phyloP scores from a whole-genome alignment of 768 basidiomycete species.

The Collybia sordida region DNA sequence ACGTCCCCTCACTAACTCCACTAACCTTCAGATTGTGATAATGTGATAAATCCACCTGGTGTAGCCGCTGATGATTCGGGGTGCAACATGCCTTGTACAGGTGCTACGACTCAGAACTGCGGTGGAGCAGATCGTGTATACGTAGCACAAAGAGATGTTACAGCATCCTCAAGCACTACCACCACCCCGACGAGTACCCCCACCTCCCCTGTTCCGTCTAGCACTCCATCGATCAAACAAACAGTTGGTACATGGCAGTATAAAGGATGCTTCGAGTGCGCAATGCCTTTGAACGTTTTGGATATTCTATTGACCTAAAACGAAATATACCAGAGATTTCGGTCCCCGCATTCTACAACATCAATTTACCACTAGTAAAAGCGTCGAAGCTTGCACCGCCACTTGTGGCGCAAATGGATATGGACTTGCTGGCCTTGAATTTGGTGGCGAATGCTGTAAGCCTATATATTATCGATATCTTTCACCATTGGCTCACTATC shows the following conservation, averaged over 20 bases:
- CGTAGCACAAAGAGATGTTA: constrained; percentile 14
- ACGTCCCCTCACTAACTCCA: background rate
- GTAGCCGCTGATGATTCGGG: constrained; percentile 11
- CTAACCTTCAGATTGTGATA: background rate
- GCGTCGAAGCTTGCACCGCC: constrained; percentile 19
- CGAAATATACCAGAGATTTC: constrained; percentile 2
- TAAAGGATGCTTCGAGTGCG: constrained; percentile 39
- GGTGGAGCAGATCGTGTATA: constrained; percentile 44
- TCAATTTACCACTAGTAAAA: constrained; percentile 7
- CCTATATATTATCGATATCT: background rate
- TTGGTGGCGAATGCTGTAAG: constrained; percentile 29
- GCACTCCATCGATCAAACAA: constrained; percentile 16
- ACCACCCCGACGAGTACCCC: constrained; percentile 36
- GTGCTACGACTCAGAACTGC: constrained; percentile 39
- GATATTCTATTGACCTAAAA: background rate
- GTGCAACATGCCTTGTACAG: constrained; percentile 43
- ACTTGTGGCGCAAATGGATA: constrained; percentile 22
- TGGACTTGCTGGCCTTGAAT: constrained; percentile 53
- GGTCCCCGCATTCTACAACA: constrained; percentile 11
- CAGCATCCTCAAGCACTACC: constrained; percentile 22
- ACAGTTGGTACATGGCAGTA: constrained; percentile 46
- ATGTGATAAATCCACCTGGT: background rate
- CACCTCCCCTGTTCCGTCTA: constrained; percentile 21
- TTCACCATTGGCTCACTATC: background rate
- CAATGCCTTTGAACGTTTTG: no score